phyloP scores from a whole-genome alignment of 2,329 filamentous ascomycete species.

The Trichoderma sp. region DNA sequence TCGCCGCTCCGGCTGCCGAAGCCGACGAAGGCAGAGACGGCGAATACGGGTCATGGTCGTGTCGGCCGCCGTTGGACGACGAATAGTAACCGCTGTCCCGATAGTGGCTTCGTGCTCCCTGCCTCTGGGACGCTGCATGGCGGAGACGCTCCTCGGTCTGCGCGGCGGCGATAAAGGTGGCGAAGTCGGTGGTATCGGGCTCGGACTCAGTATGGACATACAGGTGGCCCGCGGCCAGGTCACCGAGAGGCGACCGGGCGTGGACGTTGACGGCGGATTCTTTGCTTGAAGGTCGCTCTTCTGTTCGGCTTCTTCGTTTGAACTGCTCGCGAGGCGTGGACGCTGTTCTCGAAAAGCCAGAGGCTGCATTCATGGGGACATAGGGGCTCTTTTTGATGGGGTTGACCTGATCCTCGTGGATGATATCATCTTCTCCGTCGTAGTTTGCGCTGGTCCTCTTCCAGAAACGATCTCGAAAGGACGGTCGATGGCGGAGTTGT shows the following conservation, averaged over 20 bases:
- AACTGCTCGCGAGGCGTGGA: not conserved
- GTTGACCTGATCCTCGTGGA: not conserved
- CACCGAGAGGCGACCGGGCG: not conserved
- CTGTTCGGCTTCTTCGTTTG: not conserved
- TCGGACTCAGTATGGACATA: slow-evolving; percentile 9
- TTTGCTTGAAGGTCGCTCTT: not conserved
- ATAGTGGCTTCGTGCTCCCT: slow-evolving; percentile 1
- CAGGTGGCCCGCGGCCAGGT: slow-evolving; percentile 13
- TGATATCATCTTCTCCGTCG: slow-evolving; percentile 7
- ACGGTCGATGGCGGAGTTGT: slow-evolving; percentile 7
- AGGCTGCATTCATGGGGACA: slow-evolving; percentile 16
- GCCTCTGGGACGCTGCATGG: not conserved
- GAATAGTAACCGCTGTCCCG: slow-evolving; percentile 23
- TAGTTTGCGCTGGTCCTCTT: slow-evolving; percentile 14
- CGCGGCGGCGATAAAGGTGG: slow-evolving; percentile 27
- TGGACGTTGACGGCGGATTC: not conserved
- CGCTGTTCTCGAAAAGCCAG: slow-evolving; percentile 14
- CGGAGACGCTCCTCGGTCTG: slow-evolving; percentile 20
- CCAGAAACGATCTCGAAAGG: slow-evolving; percentile 22
- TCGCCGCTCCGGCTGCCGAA: not conserved
- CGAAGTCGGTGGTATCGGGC: slow-evolving; percentile 26
- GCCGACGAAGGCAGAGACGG: slow-evolving; percentile 1
- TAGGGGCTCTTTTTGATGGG: not conserved
- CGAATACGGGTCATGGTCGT: not conserved
- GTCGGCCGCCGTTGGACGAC: not conserved